phyloP scores from a whole-genome alignment of 2,329 filamentous ascomycete genomes.

The Talaromyces sp. region DNA sequence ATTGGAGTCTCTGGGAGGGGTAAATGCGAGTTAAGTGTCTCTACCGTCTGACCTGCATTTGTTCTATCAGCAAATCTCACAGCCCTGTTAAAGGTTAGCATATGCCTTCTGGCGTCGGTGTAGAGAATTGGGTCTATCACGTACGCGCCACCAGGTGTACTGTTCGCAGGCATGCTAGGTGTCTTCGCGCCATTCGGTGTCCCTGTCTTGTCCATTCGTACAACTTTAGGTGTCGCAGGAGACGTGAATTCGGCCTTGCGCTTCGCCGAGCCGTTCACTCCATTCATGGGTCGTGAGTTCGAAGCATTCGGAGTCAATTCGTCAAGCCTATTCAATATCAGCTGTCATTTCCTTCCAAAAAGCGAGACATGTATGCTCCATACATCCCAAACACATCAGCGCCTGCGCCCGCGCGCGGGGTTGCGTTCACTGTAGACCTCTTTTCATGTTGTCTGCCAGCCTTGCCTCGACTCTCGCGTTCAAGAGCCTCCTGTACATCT shows the following conservation, averaged over 20 bases:
- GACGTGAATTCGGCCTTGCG: slow-evolving; percentile 56
- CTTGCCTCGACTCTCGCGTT: slow-evolving; percentile 72
- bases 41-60: slow-evolving; percentile 79
- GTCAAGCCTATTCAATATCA: slow-evolving; percentile 58
- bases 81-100: slow-evolving; percentile 40
- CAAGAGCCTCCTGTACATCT: slow-evolving; percentile 79
- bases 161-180: slow-evolving; percentile 39
- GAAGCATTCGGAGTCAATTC: slow-evolving; percentile 68
- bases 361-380: slow-evolving; percentile 26
- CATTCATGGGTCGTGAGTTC: slow-evolving; percentile 34
- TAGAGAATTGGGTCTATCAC: slow-evolving; percentile 16
- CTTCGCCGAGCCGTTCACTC: slow-evolving; percentile 52
- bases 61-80: slow-evolving; percentile 73
- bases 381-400: slow-evolving; percentile 84
- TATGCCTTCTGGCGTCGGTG: no score
- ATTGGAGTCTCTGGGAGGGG: slow-evolving; percentile 68
- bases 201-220: slow-evolving; percentile 50
- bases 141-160: slow-evolving; percentile 40
- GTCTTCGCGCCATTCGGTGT: slow-evolving; percentile 53
- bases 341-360: not conserved
- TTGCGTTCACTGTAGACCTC: slow-evolving; percentile 57
- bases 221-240: slow-evolving; percentile 46
- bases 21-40: slow-evolving; percentile 80
- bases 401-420: slow-evolving; percentile 62
- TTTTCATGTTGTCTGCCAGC: slow-evolving; percentile 63